Evolutionary conservation across 164 flowering plant genomes (phyloP).

Genomic region (Vitis amurensis): DNA sequence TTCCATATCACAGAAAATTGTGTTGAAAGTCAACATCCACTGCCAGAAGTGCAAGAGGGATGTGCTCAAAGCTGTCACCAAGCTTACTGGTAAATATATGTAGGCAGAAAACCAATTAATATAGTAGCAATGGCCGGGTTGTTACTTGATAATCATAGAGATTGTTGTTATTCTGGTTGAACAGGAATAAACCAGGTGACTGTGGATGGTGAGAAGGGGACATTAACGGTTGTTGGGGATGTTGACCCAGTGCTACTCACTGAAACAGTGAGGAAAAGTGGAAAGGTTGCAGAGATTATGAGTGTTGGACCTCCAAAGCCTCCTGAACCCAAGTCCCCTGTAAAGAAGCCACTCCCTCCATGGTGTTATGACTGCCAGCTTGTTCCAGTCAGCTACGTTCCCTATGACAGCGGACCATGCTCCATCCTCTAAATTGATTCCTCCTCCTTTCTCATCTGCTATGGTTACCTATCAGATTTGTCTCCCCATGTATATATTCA

Average conservation of each 20-base stretch:
- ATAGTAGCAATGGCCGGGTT: not conserved
- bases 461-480: too few species aligned
- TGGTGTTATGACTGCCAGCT: constrained; percentile 13
- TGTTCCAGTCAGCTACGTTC: too few species aligned
- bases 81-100: constrained; percentile 28
- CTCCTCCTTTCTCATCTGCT: too few species aligned
- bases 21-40: constrained; percentile 33
- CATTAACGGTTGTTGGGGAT: constrained; percentile 33
- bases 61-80: constrained; percentile 34
- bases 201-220: constrained; percentile 30
- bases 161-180: not conserved
- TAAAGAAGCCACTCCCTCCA: not conserved
- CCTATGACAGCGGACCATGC: too few species aligned
- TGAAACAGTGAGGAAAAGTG: constrained; percentile 22
- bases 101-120: not conserved
- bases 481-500: too few species aligned
- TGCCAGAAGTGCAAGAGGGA: constrained; percentile 30
- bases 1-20: constrained; percentile 27
- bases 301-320: constrained; percentile 43
- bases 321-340: constrained; percentile 1
- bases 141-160: too few species aligned
- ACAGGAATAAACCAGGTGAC: constrained; percentile 33
- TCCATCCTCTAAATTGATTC: too few species aligned
- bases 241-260: constrained; percentile 35
- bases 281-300: constrained; percentile 25